These are phyloP conservation scores for Erodium maritimum DNA, from an alignment of 345 rosid species.

Conservation along the genomic window DNA sequence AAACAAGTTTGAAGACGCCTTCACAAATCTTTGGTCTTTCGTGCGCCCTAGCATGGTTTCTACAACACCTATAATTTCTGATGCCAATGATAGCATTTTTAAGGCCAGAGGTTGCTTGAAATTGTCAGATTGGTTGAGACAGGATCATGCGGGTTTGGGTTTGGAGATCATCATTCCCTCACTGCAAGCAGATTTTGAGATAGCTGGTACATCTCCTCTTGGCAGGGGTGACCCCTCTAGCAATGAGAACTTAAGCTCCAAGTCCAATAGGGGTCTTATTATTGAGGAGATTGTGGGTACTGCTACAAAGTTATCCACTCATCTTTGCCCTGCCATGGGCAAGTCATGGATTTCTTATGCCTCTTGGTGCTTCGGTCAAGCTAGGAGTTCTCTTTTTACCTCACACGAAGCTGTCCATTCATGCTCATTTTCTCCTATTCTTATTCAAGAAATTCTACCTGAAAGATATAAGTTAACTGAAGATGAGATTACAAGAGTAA, in stretches of 20 bases:
- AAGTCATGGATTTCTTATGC: constrained; percentile 94
- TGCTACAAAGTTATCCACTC: constrained; percentile 64
- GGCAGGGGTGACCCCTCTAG: constrained; percentile 13
- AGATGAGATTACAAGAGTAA: constrained; percentile 48
- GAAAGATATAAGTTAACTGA: constrained; percentile 57
- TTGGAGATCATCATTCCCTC: constrained; percentile 36
- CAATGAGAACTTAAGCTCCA: constrained; percentile 23
- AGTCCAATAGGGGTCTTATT: constrained; percentile 22
- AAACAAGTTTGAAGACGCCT: constrained; percentile 59
- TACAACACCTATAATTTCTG: constrained; percentile 28
- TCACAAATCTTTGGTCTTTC: constrained; percentile 62
- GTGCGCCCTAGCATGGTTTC: constrained; percentile 49
- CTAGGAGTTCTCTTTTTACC: constrained; percentile 31
- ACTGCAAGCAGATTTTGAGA: constrained; percentile 40
- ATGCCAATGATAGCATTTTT: constrained; percentile 41
- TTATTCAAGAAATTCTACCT: constrained; percentile 46
- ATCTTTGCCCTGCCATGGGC: constrained; percentile 74
- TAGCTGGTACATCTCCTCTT: constrained; percentile 22
- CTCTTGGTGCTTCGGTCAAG: constrained; percentile 83
- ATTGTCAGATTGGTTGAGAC: constrained; percentile 67
- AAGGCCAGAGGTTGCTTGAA: constrained; percentile 88
- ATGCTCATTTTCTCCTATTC: constrained; percentile 47
- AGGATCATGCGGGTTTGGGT: constrained; percentile 31
- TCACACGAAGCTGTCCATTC: constrained; percentile 29
- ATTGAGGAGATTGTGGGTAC: constrained; percentile 68